Evolutionary conservation across 2,329 filamentous ascomycete species (phyloP).

Genomic region (Chrysoporthe puriensis): DNA sequence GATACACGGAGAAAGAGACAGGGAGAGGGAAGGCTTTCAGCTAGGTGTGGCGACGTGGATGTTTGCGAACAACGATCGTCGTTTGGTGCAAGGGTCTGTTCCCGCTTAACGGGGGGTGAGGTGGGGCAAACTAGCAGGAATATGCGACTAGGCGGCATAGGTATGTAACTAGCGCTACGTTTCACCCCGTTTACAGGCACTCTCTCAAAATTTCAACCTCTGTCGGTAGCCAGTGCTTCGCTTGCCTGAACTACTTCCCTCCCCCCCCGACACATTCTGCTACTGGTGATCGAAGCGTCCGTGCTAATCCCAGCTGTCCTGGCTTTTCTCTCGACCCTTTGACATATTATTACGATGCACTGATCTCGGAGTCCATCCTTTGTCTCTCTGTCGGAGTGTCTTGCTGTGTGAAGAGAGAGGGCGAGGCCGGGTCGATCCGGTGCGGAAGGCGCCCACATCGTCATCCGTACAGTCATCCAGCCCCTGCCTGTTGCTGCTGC

Average conservation of each 20-base stretch:
- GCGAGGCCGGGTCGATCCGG: too few relatives aligned
- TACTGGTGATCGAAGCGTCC: neutral
- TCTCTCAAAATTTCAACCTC: constrained; percentile 22
- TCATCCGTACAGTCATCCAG: too few relatives aligned
- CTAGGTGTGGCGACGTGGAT: neutral
- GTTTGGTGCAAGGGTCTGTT: constrained; percentile 2
- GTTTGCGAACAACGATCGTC: neutral
- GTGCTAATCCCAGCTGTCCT: neutral
- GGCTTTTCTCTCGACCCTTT: neutral
- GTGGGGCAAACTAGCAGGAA: neutral
- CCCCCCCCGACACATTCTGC: constrained; percentile 9
- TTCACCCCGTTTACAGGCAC: constrained; percentile 14
- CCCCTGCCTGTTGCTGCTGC: neutral
- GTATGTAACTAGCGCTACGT: constrained; percentile 19
- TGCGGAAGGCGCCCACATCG: too few relatives aligned
- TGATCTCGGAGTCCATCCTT: too few relatives aligned
- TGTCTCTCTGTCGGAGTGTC: neutral
- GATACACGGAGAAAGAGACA: too few relatives aligned
- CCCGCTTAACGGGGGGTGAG: neutral
- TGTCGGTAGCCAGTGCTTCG: neutral
- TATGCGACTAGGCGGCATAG: neutral
- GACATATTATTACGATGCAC: too few relatives aligned
- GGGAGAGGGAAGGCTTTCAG: neutral
- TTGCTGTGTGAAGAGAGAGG: constrained; percentile 4
- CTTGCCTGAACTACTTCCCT: constrained; percentile 10